Percentiles rank a stretch among this genome's conserved stretches.
Evolutionary conservation across 495 filamentous ascomycete species (phyloP).

Genomic region (Trichoderma asperelloides): DNA sequence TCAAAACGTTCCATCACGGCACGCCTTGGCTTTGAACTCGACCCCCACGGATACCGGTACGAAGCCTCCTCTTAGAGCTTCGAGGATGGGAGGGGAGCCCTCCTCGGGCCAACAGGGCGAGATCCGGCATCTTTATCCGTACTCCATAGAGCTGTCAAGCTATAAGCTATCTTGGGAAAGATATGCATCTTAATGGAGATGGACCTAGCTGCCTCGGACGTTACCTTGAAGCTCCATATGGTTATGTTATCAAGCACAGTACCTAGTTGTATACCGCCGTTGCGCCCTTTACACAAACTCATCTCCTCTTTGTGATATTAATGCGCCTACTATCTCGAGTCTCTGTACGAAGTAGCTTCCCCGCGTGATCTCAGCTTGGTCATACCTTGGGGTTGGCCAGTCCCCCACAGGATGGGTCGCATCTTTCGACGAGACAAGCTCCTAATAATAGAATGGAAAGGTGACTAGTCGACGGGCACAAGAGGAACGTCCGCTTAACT

Average conservation of each 20-base stretch:
- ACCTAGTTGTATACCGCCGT: not conserved
- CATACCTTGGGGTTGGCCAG: not conserved
- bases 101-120: not conserved
- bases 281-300: not conserved
- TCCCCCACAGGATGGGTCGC: not conserved
- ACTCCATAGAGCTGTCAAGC: not conserved
- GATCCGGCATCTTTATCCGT: not conserved
- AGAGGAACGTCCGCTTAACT: not conserved
- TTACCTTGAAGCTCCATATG: not conserved
- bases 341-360: not conserved
- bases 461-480: not conserved
- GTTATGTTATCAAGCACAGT: not conserved
- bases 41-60: not conserved
- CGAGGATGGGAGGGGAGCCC: not conserved
- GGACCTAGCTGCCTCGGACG: not conserved
- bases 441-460: not conserved
- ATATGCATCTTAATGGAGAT: not conserved
- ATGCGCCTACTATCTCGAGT: not conserved
- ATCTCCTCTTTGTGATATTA: not conserved
- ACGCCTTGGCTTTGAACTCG: not conserved
- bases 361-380: not conserved
- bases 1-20: constrained; percentile 4
- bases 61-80: not conserved
- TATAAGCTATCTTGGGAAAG: not conserved
- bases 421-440: not conserved